phyloP scores from a whole-genome alignment of 176 grass and related monocot genomes.

The Oryza officinalis region DNA sequence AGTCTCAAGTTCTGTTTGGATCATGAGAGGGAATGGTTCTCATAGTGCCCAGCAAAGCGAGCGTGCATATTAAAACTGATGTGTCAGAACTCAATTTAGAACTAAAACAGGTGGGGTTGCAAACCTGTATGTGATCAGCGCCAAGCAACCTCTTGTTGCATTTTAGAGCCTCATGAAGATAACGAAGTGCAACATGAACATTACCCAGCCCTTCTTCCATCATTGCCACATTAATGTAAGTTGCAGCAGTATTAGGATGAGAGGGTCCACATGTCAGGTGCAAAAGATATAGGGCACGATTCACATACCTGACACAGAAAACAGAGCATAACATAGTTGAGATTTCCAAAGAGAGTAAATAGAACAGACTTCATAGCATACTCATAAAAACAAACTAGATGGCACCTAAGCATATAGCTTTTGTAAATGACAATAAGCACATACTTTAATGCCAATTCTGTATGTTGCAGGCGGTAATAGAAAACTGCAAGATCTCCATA shows the following conservation, averaged over 20 bases:
- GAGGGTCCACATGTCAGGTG: conserved; percentile 94
- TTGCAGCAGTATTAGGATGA: conserved; percentile 98
- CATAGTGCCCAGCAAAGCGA: neutral
- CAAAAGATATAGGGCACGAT: conserved; percentile 92
- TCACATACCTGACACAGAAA: conserved; percentile 77
- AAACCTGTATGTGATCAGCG: conserved; percentile 96
- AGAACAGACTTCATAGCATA: conserved; percentile 20
- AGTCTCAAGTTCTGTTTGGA: conserved; percentile 10
- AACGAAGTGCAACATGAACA: conserved; percentile 94
- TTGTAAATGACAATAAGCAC: conserved; percentile 18
- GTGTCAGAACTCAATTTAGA: conserved; percentile 14
- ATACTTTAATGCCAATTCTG: conserved; percentile 96
- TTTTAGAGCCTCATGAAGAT: conserved; percentile 92
- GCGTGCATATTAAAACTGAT: conserved; percentile 27
- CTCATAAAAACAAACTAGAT: conserved; percentile 6
- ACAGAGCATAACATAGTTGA: conserved; percentile 19
- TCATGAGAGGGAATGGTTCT: neutral
- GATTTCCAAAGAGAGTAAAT: conserved; percentile 10
- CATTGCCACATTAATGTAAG: conserved; percentile 99
- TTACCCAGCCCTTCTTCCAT: conserved; percentile 99
- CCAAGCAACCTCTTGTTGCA: conserved; percentile 96
- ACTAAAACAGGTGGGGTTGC: conserved; percentile 36
- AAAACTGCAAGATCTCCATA: conserved; percentile 99
- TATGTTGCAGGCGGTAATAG: conserved; percentile 99
- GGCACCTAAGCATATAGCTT: conserved; percentile 18